Conservation (phyloP, 208 protist species). For the Trypanosoma melophagium region DNA sequence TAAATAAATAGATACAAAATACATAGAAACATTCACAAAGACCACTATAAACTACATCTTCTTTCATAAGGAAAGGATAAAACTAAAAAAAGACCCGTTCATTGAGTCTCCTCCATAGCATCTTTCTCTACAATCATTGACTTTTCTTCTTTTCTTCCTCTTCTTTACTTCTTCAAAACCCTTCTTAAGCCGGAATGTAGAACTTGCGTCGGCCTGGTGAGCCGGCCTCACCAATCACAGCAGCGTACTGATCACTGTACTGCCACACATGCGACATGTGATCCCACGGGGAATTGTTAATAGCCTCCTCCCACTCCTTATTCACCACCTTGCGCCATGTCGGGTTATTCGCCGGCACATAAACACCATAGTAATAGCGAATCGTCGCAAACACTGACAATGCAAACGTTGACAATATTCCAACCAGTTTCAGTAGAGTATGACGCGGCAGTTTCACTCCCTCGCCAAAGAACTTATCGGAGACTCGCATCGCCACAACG, state of each 20-base stretch:
- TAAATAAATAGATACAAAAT: too few species aligned
- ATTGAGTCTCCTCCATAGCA: too few species aligned
- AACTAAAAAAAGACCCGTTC: too few species aligned
- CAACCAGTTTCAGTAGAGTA: constrained; percentile 40
- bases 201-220: constrained; percentile 66
- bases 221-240: constrained; percentile 58
- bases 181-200: constrained; percentile 71
- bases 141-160: neutral
- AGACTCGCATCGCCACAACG: constrained; percentile 70
- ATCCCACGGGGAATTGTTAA: constrained; percentile 89
- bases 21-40: too few species aligned
- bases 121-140: neutral
- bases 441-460: constrained; percentile 72
- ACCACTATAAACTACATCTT: too few species aligned
- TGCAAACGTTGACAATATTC: too few species aligned
- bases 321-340: constrained; percentile 89
- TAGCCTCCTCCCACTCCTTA: constrained; percentile 92
- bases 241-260: constrained; percentile 81
- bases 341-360: constrained; percentile 83
- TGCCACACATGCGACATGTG: constrained; percentile 91
- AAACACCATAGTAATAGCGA: constrained; percentile 72
- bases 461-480: constrained; percentile 86
- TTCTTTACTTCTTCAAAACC: neutral
- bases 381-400: constrained; percentile 41
- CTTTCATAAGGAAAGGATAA: too few species aligned